phyloP scores from a whole-genome alignment of 176 grass and related monocot species.

The Paspalum vaginatum region DNA sequence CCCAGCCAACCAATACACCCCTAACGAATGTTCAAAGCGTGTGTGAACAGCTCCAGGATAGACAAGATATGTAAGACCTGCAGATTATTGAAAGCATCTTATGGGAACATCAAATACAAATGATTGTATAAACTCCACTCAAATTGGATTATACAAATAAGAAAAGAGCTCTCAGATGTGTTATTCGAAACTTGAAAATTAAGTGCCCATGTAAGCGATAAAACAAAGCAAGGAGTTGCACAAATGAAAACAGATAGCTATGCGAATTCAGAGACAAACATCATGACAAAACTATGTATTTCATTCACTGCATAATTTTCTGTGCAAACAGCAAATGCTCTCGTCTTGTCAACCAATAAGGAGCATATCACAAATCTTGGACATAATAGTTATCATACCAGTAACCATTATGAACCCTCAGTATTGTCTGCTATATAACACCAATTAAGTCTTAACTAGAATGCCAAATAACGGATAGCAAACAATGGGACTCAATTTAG shows the following conservation, averaged over 20 bases:
- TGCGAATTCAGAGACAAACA: background rate
- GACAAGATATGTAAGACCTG: constrained; percentile 89
- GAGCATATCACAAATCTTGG: constrained; percentile 1
- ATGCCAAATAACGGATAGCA: background rate
- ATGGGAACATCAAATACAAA: constrained; percentile 10
- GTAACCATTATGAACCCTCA: background rate
- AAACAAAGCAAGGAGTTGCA: background rate
- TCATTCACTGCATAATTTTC: background rate
- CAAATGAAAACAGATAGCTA: background rate
- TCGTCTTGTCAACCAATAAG: background rate
- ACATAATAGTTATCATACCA: background rate
- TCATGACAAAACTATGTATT: background rate
- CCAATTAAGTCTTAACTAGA: background rate
- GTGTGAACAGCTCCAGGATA: constrained; percentile 92
- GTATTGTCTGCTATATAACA: background rate
- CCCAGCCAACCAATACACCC: constrained; percentile 78
- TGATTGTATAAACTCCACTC: background rate
- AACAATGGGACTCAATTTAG: background rate
- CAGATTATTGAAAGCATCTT: constrained; percentile 33
- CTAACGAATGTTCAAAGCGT: constrained; percentile 92
- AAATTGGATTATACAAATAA: constrained; percentile 10
- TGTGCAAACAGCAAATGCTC: background rate
- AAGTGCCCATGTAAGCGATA: constrained; percentile 1
- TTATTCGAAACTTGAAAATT: background rate
- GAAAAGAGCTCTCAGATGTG: background rate